Base-by-base conservation (phyloP, 2,329 filamentous ascomycete species). In the Hymenoscyphus linearis region DNA sequence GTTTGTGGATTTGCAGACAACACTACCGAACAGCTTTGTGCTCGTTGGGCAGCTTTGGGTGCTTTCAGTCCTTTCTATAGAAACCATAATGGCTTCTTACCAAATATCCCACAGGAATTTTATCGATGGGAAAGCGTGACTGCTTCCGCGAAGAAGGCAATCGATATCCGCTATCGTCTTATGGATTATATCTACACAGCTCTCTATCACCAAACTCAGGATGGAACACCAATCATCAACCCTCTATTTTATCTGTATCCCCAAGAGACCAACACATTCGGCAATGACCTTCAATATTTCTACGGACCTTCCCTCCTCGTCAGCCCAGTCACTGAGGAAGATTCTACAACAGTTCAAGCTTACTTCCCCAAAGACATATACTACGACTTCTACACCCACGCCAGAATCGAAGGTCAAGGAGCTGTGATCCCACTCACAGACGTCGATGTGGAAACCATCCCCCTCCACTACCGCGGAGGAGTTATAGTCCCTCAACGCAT, bases 131-230 rank as follows among this genome's bases (percentile, higher is more conserved):
- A 78, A 0, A 74, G 77, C 1, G 87, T 90, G 4, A 78, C 87
- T 0, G 75, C 80, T 9, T 86, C 87, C 0, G 88, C 88, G 0
- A 82, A 81, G 60, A 86, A 84, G 62, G 87, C 85, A 18, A 91
- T 93, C 67, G 81, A 82, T 34, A 85, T 86, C 55, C 82, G 90
- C n/a, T 93, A 93, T 76, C 80, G 83, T 35, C 78, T 93, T n/a
- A 78, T 93, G 13, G 89, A 92, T 69, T 93, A 93, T 75, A 80
- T 90, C 62, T 93, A 93, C 78, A 92, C 89, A 1, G 84, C 85
- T 0, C 78, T 91, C 67, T 78, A 86, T 70, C 60, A 62, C 75
- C 83, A 90, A 71, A 81, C 79, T 34, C 69, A 77, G 18, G 80
- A 82, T 52, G 90, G 90, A 36, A 81, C 80, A 1, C 88, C 90